Evolutionary conservation across 2,329 filamentous ascomycete species (phyloP), one percentile per base, ranked within the genome.

Genomic region (Botrytis fragariae): DNA sequence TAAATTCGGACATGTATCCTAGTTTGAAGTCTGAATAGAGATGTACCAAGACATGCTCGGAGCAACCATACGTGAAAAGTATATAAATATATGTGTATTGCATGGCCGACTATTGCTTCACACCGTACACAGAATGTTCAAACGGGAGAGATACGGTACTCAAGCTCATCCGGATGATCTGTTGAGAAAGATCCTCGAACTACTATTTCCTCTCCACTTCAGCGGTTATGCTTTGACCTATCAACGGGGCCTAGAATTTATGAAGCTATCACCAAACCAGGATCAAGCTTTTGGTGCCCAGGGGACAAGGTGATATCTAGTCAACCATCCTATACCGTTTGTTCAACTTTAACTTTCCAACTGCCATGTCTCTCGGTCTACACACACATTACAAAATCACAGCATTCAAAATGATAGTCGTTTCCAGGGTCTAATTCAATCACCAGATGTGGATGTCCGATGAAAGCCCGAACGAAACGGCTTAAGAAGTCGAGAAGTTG

Each of bases 221-320:
- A 48, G 71, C 71, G 71, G 48, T 69, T 72, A 72, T 69, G 48
- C 62, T 59, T 60, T 57, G 48, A 54, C 70, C 71, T 69, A 72
- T 72, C 25, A 42, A 67, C 39, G 35, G 39, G 39, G 29, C 37
- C 60, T 67, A 67, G 35, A 45, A 51, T 65, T 29, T 16, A 45
- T 59, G 61, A 72, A 60, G 70, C 70, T 45, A 68, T 72, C 69
- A 71, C 25, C 64, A 68, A 72, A 67, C 48, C 37, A 67, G 70
- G 48, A 60, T 72, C 37, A 42, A 67, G 65, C 37, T 37, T 42
- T 67, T 42, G 45, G 64, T 18, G 44, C 29, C 18, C 42, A 25
- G 44, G 22, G 37, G 18, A 65, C n/a, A 18, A 29, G 51, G 51
- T 57, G n/a, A 29, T 51, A 4, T 51, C 37, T 61, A 39, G 39